Base-by-base conservation (phyloP, 176 grass and related monocot genomes). In the Eleusine indica region DNA sequence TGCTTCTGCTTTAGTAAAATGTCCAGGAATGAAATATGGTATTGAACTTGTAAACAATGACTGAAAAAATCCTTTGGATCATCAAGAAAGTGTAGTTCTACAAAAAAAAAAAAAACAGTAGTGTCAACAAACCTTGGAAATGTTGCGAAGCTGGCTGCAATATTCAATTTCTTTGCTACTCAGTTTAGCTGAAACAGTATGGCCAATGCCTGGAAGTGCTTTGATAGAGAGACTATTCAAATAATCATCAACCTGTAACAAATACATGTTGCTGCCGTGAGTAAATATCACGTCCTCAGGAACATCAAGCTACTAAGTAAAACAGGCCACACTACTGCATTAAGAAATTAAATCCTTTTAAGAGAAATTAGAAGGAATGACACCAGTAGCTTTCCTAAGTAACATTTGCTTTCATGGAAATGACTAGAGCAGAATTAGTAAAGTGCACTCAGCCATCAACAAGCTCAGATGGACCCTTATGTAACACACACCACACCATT, bases 151-250 rank as follows among this genome's bases (percentile, higher is more conserved):
- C 58, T 93, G 82, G 49, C 90, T 82, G 78, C 96, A 98, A 70
- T 65, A 80, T 79, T 95, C 84, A 80, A 98, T 78, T 71, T 89
- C 69, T 64, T 82, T 90, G 62, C 66, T 84, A 84, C 79, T 93
- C 74, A 98, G 84, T 87, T 98, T 98, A 61, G 74, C 76, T 68
- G 79, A 86, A 82, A 85, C 88, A 44, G 74, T 84, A 95, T 80
- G 78, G 67, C 95, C 95, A 91, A 95, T 92, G 68, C 92, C 90
- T 4, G 95, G 92, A 90, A 98, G 92, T 77, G 86, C 92, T 85
- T 90, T 88, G 83, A 98, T 84, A 86, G 90, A 87, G 70, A 98
- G 92, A 72, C 88, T 71, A 77, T 89, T 82, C 49, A 98, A 88
- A 83, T 93, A 94, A 68, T 90, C 87, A 88, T 91, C 79, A 43